phyloP scores from a whole-genome alignment of 441 rosid genomes.

The Erysimum cheiri region DNA sequence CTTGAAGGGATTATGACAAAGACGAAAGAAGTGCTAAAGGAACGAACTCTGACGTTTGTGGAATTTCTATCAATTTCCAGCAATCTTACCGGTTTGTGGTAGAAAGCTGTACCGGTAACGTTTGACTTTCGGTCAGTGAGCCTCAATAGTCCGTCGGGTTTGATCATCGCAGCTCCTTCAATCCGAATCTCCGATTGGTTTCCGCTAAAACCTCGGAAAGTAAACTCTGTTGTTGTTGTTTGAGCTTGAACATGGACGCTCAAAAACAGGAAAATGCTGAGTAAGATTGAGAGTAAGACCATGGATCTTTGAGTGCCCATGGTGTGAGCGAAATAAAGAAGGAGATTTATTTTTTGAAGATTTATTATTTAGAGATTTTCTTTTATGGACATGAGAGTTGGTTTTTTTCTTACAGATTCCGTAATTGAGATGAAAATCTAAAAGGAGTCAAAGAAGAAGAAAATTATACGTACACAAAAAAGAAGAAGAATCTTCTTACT shows the following conservation, averaged over 20 bases:
- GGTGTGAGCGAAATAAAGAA: not conserved
- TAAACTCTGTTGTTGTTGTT: constrained; percentile 40
- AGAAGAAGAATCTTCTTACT: not conserved
- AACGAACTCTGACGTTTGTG: constrained; percentile 31
- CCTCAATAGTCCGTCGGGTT: constrained; percentile 50
- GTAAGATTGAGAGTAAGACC: constrained; percentile 8
- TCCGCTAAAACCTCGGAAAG: constrained; percentile 56
- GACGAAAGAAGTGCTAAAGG: constrained; percentile 64
- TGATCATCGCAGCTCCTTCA: constrained; percentile 43
- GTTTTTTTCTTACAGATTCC: not conserved
- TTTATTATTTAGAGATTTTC: not conserved
- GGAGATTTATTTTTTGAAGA: not conserved
- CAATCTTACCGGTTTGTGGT: constrained; percentile 45
- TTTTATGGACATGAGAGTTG: constrained; percentile 13
- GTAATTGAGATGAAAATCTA: constrained; percentile 1
- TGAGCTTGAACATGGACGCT: constrained; percentile 20
- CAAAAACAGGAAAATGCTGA: constrained; percentile 22
- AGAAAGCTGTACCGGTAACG: constrained; percentile 66
- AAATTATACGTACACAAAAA: not conserved
- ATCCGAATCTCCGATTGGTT: not conserved
- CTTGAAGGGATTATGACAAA: constrained; percentile 54
- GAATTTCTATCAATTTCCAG: constrained; percentile 5
- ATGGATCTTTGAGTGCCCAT: constrained; percentile 38
- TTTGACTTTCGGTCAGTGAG: constrained; percentile 49
- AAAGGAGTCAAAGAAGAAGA: not conserved